These are phyloP conservation scores for Colletotrichum graminicola DNA, from an alignment of 2,329 filamentous ascomycete genomes.

Conservation along the genomic window DNA sequence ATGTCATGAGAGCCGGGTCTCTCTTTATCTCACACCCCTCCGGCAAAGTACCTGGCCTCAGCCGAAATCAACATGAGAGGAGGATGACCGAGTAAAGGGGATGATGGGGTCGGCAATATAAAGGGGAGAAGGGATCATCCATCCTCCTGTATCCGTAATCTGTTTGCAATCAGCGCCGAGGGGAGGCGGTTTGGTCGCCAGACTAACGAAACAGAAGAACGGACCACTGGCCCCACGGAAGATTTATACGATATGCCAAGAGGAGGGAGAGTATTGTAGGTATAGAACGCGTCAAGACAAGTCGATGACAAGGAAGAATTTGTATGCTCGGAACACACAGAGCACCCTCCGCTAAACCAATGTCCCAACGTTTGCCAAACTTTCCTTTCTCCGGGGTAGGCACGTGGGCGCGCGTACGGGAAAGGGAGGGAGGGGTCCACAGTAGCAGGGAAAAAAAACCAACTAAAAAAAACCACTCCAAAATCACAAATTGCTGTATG, in stretches of 20 bases:
- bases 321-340: neutral
- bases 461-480: neutral
- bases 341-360: neutral
- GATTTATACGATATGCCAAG: neutral
- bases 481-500: no score
- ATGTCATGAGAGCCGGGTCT: conserved; percentile 63
- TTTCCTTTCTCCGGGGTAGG: neutral
- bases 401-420: neutral
- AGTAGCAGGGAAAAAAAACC: neutral
- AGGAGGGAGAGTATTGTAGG: neutral
- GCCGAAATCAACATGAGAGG: neutral
- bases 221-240: neutral
- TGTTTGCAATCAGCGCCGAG: neutral
- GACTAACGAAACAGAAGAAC: neutral
- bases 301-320: neutral
- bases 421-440: neutral
- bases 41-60: neutral
- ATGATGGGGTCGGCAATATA: neutral
- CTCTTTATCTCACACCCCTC: neutral
- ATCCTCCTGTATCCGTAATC: neutral
- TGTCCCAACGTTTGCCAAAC: neutral
- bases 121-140: neutral
- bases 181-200: neutral
- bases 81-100: neutral
- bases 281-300: neutral